Percentiles rank a stretch among this genome's conserved stretches.
Evolutionary conservation across 345 rosid genomes (phyloP).

Genomic region (Eucalyptus lansdowneana): DNA sequence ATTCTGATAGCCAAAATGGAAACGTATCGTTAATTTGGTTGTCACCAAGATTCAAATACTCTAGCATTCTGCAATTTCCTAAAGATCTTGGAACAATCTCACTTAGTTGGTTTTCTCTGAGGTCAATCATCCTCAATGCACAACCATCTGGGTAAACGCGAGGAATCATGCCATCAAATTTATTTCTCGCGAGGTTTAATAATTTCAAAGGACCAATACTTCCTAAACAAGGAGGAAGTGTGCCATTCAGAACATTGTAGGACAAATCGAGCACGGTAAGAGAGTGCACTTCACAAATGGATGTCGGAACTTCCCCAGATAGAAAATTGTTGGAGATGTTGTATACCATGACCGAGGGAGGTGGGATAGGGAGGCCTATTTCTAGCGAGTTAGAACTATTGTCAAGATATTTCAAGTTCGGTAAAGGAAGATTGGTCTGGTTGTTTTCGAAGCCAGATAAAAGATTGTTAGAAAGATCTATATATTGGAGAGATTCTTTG

Average conservation of each 20-base stretch:
- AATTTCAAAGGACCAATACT: neutral
- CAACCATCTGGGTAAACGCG: fast-evolving
- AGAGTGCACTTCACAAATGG: neutral
- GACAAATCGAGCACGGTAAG: neutral
- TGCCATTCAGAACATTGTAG: neutral
- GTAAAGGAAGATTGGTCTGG: neutral
- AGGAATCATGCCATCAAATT: neutral
- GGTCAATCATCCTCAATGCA: neutral
- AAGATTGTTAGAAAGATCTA: neutral
- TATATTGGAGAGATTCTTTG: fast-evolving
- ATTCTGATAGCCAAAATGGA: neutral
- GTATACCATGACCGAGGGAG: fast-evolving
- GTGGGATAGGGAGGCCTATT: neutral
- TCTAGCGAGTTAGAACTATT: neutral
- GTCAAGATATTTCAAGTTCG: neutral
- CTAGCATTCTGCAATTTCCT: neutral
- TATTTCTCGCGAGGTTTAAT: neutral
- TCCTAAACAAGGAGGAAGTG: neutral
- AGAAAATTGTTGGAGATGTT: neutral
- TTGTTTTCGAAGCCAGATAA: neutral
- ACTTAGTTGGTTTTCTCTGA: neutral
- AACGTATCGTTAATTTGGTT: neutral
- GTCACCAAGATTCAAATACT: neutral
- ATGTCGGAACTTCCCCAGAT: neutral
- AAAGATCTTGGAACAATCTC: neutral